Conservation (phyloP, 352 stramenopile species). For the Lagenidium sp. region DNA sequence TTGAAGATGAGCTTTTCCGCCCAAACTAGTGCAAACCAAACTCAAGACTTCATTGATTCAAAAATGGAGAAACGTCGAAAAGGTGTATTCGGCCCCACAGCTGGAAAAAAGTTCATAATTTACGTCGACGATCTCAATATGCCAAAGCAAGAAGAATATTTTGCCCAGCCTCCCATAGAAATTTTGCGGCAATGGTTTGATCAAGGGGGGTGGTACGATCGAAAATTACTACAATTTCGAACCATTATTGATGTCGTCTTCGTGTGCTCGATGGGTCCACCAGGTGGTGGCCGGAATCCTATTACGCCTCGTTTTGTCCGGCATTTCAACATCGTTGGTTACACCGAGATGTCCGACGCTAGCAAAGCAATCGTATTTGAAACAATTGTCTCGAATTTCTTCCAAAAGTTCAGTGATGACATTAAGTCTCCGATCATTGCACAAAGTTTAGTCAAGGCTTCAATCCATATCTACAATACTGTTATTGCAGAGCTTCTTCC, state of each 20-base stretch:
- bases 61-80: constrained; percentile 93
- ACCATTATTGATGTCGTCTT: constrained; percentile 89
- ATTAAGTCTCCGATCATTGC: constrained; percentile 47
- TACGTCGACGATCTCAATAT: constrained; percentile 96
- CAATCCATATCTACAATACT: constrained; percentile 80
- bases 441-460: constrained; percentile 51
- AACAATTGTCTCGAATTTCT: constrained; percentile 70
- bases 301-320: constrained; percentile 75
- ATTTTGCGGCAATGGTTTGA: constrained; percentile 94
- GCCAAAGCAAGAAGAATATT: constrained; percentile 92
- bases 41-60: constrained; percentile 89
- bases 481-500: constrained; percentile 73
- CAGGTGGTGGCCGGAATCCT: constrained; percentile 65
- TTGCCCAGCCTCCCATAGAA: constrained; percentile 93
- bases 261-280: constrained; percentile 76
- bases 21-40: constrained; percentile 90
- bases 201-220: constrained; percentile 93
- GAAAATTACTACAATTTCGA: constrained; percentile 87
- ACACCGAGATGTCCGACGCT: constrained; percentile 77
- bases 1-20: constrained; percentile 90
- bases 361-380: constrained; percentile 80
- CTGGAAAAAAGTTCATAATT: constrained; percentile 89
- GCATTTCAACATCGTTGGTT: constrained; percentile 83
- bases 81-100: constrained; percentile 87
- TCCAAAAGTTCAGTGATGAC: constrained; percentile 58